These are phyloP conservation scores for Penicillium sp. DNA, from an alignment of 2,329 filamentous ascomycete species.

Conservation along the genomic window DNA sequence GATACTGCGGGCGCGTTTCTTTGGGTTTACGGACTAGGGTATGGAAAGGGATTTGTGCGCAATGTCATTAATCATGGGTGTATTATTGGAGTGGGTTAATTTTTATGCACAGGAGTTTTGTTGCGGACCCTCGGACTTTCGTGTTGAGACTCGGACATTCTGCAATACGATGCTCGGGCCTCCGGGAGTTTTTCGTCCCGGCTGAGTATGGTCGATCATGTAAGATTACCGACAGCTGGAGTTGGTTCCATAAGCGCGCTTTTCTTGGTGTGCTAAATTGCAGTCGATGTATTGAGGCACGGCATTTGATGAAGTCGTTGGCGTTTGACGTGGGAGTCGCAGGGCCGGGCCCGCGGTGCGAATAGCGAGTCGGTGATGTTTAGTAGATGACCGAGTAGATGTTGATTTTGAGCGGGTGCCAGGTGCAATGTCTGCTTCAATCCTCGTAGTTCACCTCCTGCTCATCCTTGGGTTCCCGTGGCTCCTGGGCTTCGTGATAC, in stretches of 20 bases:
- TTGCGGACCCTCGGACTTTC: neutral
- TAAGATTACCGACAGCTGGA: neutral
- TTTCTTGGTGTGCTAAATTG: neutral
- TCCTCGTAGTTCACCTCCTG: conserved; percentile 55
- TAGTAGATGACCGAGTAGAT: neutral
- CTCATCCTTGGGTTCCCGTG: conserved; percentile 72
- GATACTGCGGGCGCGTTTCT: neutral
- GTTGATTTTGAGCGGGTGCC: neutral
- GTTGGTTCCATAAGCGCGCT: neutral
- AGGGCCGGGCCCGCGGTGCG: neutral
- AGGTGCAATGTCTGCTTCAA: neutral
- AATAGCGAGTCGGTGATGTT: neutral
- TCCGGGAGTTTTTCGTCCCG: neutral
- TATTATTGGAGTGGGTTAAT: neutral
- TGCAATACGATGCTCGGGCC: neutral
- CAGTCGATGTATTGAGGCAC: neutral
- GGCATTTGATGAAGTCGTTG: neutral
- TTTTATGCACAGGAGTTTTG: conserved; percentile 1
- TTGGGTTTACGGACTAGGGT: conserved; percentile 27
- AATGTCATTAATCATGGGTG: conserved; percentile 8
- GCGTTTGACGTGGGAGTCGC: neutral
- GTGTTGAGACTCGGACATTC: neutral
- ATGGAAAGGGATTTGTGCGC: conserved; percentile 5
- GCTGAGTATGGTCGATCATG: neutral
- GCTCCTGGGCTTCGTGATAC: conserved; percentile 90